These are phyloP conservation scores for Eucalyptus guilfoylei DNA, from an alignment of 345 rosid species.

Conservation along the genomic window DNA sequence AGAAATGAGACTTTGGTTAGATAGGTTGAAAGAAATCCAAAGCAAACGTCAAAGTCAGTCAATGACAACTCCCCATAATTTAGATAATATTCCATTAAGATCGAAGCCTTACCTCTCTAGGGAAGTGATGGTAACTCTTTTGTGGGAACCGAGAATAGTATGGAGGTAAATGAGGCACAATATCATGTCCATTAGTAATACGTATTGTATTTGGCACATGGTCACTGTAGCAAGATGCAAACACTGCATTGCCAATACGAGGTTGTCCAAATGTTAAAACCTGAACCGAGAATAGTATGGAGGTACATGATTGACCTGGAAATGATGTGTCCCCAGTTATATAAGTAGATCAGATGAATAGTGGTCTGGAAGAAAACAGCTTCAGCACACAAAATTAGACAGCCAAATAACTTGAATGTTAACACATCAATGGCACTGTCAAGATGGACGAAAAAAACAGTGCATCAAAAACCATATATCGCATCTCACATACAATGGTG, in stretches of 20 bases:
- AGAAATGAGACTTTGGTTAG: not conserved
- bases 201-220: constrained; percentile 62
- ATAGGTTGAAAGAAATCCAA: not conserved
- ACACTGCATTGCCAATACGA: too few species aligned
- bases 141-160: constrained; percentile 53
- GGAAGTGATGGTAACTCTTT: constrained; percentile 93
- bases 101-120: constrained; percentile 55
- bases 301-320: too few species aligned
- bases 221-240: constrained; percentile 26
- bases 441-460: not conserved
- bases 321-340: not conserved
- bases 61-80: not conserved
- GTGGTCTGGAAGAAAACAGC: not conserved
- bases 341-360: not conserved
- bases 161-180: constrained; percentile 92
- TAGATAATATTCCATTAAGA: not conserved
- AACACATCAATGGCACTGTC: not conserved
- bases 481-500: not conserved
- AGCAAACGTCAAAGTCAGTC: not conserved
- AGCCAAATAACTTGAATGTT: not conserved
- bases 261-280: too few species aligned
- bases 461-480: not conserved
- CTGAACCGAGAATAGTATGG: too few species aligned
- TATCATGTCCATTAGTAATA: constrained; percentile 61
- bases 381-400: not conserved